These are phyloP conservation scores for Mycena amicta DNA, from an alignment of 768 basidiomycete genomes.

Conservation along the genomic window DNA sequence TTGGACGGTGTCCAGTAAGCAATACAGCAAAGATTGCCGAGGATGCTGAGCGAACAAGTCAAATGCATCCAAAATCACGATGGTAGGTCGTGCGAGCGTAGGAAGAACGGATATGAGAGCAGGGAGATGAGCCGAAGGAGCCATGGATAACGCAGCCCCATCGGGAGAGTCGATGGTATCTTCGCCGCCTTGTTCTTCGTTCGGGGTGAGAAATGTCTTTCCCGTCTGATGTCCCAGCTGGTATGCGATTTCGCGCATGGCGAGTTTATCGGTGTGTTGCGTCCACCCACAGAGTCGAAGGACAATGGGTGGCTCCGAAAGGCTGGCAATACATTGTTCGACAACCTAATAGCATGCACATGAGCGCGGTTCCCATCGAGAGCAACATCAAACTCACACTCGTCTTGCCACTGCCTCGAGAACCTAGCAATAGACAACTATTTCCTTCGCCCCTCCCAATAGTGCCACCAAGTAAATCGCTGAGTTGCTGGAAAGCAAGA, in stretches of 20 bases:
- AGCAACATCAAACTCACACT: constrained; percentile 45
- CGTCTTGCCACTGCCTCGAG: constrained; percentile 86
- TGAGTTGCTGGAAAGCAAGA: constrained; percentile 58
- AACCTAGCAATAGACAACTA: constrained; percentile 86
- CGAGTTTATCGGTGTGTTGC: constrained; percentile 83
- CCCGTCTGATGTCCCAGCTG: constrained; percentile 82
- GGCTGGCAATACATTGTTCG: constrained; percentile 52
- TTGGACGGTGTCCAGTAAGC: constrained; percentile 92
- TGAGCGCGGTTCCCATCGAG: not conserved
- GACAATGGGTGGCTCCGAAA: constrained; percentile 61
- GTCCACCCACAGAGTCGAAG: constrained; percentile 84
- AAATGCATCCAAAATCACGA: constrained; percentile 89
- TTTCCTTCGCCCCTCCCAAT: constrained; percentile 86
- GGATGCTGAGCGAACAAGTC: constrained; percentile 93
- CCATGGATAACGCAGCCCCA: constrained; percentile 41
- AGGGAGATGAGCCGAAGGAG: constrained; percentile 72
- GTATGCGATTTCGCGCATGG: constrained; percentile 89
- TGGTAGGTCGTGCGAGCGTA: constrained; percentile 74
- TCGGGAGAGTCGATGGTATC: constrained; percentile 43
- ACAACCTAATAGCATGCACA: constrained; percentile 48
- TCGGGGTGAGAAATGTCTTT: constrained; percentile 51
- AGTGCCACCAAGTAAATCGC: constrained; percentile 71
- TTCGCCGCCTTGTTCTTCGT: constrained; percentile 35
- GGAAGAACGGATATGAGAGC: constrained; percentile 76
- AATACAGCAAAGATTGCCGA: constrained; percentile 91